phyloP scores from a whole-genome alignment of 495 filamentous ascomycete species.

The Bryoglossum gracile region DNA sequence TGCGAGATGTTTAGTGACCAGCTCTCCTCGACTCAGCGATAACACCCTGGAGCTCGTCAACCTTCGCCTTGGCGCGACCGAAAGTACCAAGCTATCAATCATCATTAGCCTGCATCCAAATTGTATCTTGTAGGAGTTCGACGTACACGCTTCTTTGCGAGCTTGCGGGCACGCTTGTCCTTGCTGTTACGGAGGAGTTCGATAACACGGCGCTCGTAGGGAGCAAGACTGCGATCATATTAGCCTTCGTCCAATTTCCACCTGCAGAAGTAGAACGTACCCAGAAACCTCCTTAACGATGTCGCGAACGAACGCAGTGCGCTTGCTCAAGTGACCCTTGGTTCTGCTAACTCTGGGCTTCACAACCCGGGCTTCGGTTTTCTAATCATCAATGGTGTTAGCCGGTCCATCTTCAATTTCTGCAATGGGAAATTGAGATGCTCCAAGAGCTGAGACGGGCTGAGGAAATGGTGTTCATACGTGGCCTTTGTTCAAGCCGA shows the following conservation, averaged over 20 bases:
- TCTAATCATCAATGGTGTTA: constrained; percentile 48
- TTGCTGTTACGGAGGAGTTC: constrained; percentile 97
- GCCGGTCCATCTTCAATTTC: constrained; percentile 34
- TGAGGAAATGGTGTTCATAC: constrained; percentile 47
- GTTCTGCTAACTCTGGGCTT: constrained; percentile 82
- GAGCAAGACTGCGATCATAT: constrained; percentile 61
- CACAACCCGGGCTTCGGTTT: constrained; percentile 79
- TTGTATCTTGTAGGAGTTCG: neutral
- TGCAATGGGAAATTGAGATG: constrained; percentile 43
- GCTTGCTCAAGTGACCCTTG: constrained; percentile 88
- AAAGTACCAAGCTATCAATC: constrained; percentile 78
- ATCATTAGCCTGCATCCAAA: neutral
- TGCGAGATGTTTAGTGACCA: constrained; percentile 29
- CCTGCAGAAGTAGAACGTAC: constrained; percentile 39
- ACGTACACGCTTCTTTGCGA: constrained; percentile 96
- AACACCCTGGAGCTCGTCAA: constrained; percentile 93
- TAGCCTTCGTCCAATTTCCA: neutral
- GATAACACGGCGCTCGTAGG: constrained; percentile 96
- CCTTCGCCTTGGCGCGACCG: constrained; percentile 95
- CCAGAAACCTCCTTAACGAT: constrained; percentile 93
- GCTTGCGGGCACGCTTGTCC: constrained; percentile 98
- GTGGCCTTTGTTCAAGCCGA: constrained; percentile 84
- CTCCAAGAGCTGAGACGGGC: constrained; percentile 55
- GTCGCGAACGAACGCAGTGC: constrained; percentile 87
- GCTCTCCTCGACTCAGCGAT: constrained; percentile 91